These are phyloP conservation scores for Leccinum fibrillosum DNA, from an alignment of 768 basidiomycete genomes.

Conservation along the genomic window DNA sequence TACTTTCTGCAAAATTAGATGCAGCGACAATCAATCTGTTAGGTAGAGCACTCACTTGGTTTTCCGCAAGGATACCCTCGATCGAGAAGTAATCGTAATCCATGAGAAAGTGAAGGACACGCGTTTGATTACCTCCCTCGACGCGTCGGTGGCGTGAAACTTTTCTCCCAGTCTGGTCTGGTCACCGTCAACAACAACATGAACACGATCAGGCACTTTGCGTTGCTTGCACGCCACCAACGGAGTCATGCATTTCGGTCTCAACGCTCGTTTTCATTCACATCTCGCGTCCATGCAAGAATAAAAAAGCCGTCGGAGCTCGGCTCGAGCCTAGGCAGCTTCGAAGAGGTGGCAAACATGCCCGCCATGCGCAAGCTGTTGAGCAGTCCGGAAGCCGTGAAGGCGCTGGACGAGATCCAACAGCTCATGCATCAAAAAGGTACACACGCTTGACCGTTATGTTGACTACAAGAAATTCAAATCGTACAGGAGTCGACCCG, in stretches of 20 bases:
- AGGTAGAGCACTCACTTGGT: constrained; percentile 53
- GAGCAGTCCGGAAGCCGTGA: constrained; percentile 47
- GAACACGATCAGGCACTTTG: constrained; percentile 20
- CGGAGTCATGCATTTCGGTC: constrained; percentile 1
- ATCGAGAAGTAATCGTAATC: constrained; percentile 92
- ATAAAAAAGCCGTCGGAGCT: constrained; percentile 29
- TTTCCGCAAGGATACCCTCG: constrained; percentile 87
- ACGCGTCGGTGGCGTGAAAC: constrained; percentile 24
- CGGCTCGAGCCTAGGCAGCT: constrained; percentile 36
- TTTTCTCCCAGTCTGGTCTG: neutral
- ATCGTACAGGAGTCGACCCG: constrained; percentile 45
- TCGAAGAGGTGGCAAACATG: constrained; percentile 41
- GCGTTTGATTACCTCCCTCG: neutral
- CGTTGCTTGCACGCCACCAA: constrained; percentile 13
- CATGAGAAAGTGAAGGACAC: constrained; percentile 41
- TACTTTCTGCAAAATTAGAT: constrained; percentile 59
- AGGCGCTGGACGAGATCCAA: constrained; percentile 44
- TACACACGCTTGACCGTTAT: constrained; percentile 10
- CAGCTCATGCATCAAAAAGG: constrained; percentile 49
- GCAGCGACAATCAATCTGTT: neutral
- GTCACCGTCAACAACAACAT: constrained; percentile 12
- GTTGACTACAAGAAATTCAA: neutral
- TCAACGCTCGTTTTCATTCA: constrained; percentile 31
- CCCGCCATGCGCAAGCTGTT: constrained; percentile 46
- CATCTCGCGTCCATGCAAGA: constrained; percentile 28